These are phyloP conservation scores for Phytophthora sp. DNA, from an alignment of 352 stramenopile species.

Conservation along the genomic window DNA sequence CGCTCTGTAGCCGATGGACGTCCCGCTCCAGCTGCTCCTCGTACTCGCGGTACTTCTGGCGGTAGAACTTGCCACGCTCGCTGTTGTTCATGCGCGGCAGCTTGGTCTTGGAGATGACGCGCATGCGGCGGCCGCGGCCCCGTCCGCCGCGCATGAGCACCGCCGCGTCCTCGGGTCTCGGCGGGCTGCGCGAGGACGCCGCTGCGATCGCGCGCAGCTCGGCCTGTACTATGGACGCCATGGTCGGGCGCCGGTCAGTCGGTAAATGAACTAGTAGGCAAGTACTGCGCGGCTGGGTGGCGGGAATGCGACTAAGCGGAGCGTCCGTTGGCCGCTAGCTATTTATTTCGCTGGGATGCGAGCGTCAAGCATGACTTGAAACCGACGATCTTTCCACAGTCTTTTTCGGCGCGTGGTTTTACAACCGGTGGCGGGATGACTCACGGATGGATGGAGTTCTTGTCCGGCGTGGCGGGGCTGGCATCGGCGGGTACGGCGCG, in stretches of 20 bases:
- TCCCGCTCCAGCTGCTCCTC: conserved; percentile 45
- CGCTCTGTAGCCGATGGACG: conserved; percentile 34
- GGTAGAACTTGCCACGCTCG: conserved; percentile 73
- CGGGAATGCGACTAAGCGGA: conserved; percentile 17
- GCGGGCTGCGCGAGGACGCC: conserved; percentile 1
- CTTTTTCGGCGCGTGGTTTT: no score
- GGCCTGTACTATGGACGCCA: conserved; percentile 7
- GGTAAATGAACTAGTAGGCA: conserved; percentile 13
- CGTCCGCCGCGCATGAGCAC: conserved; percentile 19
- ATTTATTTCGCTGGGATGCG: no score
- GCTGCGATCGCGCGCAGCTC: neutral
- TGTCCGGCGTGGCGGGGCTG: no score
- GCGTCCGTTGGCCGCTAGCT: conserved; percentile 6
- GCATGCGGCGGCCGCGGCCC: conserved; percentile 24
- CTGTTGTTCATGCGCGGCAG: conserved; percentile 74
- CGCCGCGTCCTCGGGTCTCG: conserved; percentile 10
- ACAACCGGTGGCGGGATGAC: no score
- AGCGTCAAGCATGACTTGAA: no score
- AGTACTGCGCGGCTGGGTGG: neutral
- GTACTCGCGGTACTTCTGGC: conserved; percentile 65
- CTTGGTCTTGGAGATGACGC: conserved; percentile 40
- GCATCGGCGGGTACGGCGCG: no score
- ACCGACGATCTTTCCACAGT: no score
- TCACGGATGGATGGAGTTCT: no score
- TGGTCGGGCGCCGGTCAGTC: conserved; percentile 3